A percentile compares a stretch with the other conserved stretches of the same genome.
phyloP scores from a whole-genome alignment of 345 rosid species.

The Gossypium herbaceum region DNA sequence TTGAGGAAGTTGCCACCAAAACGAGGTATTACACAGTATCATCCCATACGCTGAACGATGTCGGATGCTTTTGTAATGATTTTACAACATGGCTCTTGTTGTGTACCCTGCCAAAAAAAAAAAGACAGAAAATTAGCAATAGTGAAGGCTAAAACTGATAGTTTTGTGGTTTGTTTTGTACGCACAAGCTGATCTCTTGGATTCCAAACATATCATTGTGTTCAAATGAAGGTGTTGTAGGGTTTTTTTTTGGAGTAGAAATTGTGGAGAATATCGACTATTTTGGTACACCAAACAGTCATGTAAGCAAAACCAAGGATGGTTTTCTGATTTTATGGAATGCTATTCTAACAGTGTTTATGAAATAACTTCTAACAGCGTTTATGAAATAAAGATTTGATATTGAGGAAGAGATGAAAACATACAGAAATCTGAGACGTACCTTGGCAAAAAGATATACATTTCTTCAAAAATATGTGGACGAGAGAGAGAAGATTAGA shows the following conservation, averaged over 20 bases:
- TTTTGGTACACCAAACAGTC: not conserved
- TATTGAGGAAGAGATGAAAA: conserved; percentile 2
- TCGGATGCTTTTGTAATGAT: not conserved
- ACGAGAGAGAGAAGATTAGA: not conserved
- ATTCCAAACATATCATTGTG: not conserved
- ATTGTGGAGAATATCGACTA: not conserved
- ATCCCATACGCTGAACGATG: conserved; percentile 57
- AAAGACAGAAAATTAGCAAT: not conserved
- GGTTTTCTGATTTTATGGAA: not conserved
- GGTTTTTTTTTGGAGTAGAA: not conserved
- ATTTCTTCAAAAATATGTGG: not conserved
- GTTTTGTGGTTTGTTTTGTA: not conserved
- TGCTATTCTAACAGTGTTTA: not conserved
- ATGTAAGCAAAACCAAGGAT: not conserved
- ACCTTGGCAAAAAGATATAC: not conserved
- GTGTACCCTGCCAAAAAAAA: not conserved
- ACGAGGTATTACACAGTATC: conserved; percentile 78
- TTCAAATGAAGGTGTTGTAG: not conserved
- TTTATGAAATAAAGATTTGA: not conserved
- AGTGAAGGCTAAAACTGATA: not conserved
- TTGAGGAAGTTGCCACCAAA: conserved; percentile 93
- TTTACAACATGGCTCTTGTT: conserved; percentile 2
- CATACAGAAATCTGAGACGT: not conserved
- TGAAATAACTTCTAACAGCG: not conserved
- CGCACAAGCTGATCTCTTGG: not conserved